Evolutionary conservation across 371 early-diverging fungal species (phyloP), one percentile per base, ranked within the genome.

Genomic region (Mucor piriformis): DNA sequence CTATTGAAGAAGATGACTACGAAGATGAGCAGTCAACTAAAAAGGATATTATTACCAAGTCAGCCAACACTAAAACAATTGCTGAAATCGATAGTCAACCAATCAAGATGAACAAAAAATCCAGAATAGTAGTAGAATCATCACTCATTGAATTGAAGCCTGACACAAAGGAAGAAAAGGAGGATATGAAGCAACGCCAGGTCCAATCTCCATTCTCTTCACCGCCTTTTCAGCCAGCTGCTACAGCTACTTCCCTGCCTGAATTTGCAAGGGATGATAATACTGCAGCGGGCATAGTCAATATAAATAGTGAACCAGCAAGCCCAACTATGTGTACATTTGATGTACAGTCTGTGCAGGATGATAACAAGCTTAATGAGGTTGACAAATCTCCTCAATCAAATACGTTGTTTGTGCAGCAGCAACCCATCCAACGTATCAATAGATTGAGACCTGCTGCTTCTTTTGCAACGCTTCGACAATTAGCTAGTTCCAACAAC

Each of bases 371-470:
- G 3, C 13, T 34, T 15, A 11, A 46, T 35, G 35, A 16, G 13
- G 24, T 13, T n/a, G n/a, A 29, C 29, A 6, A 42, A 42, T 12
- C 20, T 2, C 16, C 29, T 29, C 42, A 42, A 18, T 4, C 3
- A 18, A 18, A n/a, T 18, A 20, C 16, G 12, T 46, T 46, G 11
- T 46, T 24, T 20, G n/a, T 20, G 2, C 54, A 40, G 18, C 42
- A 51, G 43, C 63, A 55, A 15, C 42, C 60, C n/a, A 56, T 44
- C 43, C 59, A 63, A 24, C 67, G 67, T 24, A 53, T 50, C 2
- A 61, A 61, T 29, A 33, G 53, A 42, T 33, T 68, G 40, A 54
- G 69, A 16, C 59, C 69, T 21, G 72, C 72, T 32, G 67, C 69
- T 7, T 72, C 72, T 23, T 63, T 52, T 60, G 61, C 52, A 37